Evolutionary conservation across 2,329 filamentous ascomycete genomes (phyloP).

Genomic region (Cladosporium phlei): DNA sequence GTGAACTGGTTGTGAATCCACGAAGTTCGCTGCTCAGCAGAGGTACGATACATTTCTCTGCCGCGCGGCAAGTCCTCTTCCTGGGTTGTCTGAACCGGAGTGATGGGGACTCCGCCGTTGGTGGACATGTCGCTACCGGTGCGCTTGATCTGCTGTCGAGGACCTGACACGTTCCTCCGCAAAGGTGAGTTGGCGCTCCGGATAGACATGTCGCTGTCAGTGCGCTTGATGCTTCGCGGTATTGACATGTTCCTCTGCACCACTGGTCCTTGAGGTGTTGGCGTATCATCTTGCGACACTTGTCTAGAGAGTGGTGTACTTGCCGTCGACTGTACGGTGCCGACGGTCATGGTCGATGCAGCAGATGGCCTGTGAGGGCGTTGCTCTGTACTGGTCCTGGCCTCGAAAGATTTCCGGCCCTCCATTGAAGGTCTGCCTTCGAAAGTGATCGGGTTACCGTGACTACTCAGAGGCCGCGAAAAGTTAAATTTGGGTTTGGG

Average conservation of each 20-base stretch:
- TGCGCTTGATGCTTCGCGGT: conserved; percentile 15
- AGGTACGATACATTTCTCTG: conserved; percentile 67
- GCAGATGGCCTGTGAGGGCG: conserved; percentile 18
- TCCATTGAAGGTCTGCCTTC: conserved; percentile 30
- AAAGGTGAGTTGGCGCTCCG: neutral
- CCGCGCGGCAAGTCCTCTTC: conserved; percentile 63
- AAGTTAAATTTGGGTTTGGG: conserved; percentile 85
- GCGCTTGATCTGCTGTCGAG: conserved; percentile 16
- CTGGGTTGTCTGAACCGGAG: neutral
- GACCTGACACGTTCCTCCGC: conserved; percentile 9
- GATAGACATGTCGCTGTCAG: conserved; percentile 7
- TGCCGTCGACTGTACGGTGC: conserved; percentile 21
- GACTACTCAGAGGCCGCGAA: conserved; percentile 78
- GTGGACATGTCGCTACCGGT: conserved; percentile 7
- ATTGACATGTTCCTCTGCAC: conserved; percentile 13
- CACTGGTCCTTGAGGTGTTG: conserved; percentile 1
- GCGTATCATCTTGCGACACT: conserved; percentile 33
- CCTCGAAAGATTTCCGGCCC: conserved; percentile 21
- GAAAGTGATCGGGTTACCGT: conserved; percentile 38
- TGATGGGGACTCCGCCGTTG: neutral
- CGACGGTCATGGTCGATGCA: conserved; percentile 25
- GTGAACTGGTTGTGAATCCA: conserved; percentile 48
- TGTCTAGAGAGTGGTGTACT: conserved; percentile 30
- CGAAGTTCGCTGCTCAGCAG: conserved; percentile 53
- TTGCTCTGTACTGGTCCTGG: conserved; percentile 16